Conservation (phyloP, 2,329 filamentous ascomycete genomes). For the Onygenales sp. region DNA sequence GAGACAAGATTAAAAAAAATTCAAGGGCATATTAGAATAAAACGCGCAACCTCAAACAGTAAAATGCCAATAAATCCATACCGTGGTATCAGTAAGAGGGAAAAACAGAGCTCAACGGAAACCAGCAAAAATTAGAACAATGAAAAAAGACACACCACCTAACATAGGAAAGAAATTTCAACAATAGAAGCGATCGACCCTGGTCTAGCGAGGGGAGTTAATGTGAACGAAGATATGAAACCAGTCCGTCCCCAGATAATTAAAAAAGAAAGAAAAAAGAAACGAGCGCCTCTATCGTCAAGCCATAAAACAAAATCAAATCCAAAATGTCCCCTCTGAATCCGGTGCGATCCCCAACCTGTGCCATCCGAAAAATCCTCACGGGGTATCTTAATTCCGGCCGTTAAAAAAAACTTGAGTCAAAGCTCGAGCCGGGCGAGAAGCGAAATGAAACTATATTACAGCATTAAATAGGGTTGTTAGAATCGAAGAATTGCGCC, state of each 20-base stretch:
- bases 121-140: neutral
- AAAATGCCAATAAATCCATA: slow-evolving; percentile 4
- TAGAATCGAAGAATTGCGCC: neutral
- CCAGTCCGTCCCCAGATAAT: neutral
- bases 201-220: slow-evolving; percentile 11
- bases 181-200: slow-evolving; percentile 5
- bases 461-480: neutral
- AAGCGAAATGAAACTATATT: neutral
- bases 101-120: neutral
- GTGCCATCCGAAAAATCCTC: neutral
- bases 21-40: neutral
- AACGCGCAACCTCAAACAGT: neutral
- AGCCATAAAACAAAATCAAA: slow-evolving; percentile 3
- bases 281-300: slow-evolving; percentile 10
- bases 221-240: neutral
- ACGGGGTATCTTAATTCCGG: slow-evolving; percentile 1
- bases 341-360: neutral
- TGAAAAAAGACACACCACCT: neutral
- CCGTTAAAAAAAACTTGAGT: neutral
- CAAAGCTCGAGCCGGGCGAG: neutral
- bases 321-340: slow-evolving; percentile 5
- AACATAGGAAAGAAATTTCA: neutral
- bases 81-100: slow-evolving; percentile 3
- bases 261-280: neutral
- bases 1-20: neutral